Evolutionary conservation across 2,329 filamentous ascomycete genomes (phyloP).

Genomic region (Magnaporthiopsis rhizophila): DNA sequence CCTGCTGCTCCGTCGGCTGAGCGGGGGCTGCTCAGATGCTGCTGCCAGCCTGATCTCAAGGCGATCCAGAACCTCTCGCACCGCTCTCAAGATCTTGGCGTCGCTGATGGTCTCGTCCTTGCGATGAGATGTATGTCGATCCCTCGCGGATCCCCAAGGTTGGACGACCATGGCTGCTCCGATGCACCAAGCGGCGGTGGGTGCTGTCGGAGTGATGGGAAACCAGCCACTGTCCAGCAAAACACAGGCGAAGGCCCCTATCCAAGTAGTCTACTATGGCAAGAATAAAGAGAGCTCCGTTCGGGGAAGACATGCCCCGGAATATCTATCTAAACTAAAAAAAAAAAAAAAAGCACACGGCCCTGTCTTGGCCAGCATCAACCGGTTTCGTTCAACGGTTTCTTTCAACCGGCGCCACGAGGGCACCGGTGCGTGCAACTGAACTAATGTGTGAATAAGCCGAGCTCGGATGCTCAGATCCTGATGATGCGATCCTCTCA

Average conservation of each 20-base stretch:
- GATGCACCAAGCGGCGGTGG: background rate
- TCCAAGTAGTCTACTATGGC: too few relatives aligned
- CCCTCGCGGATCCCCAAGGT: background rate
- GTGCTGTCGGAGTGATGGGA: background rate
- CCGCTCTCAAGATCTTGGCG: background rate
- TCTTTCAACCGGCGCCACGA: background rate
- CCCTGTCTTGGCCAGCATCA: background rate
- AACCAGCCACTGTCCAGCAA: background rate
- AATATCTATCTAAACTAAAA: background rate
- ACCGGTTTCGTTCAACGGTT: background rate
- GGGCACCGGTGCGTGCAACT: background rate
- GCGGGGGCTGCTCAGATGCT: background rate
- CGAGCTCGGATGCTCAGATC: background rate
- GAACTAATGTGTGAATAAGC: background rate
- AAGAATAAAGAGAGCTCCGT: too few relatives aligned
- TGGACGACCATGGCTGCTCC: background rate
- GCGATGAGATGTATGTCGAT: background rate
- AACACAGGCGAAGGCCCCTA: background rate
- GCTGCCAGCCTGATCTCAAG: constrained; percentile 3
- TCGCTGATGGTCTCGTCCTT: background rate
- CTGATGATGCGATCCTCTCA: background rate
- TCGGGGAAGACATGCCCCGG: too few relatives aligned
- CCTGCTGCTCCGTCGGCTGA: background rate
- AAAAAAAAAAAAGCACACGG: background rate
- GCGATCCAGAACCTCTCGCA: constrained; percentile 5